These are phyloP conservation scores for Chlorella sorokiniana DNA, from an alignment of 139 green algal genomes.

Conservation along the genomic window DNA sequence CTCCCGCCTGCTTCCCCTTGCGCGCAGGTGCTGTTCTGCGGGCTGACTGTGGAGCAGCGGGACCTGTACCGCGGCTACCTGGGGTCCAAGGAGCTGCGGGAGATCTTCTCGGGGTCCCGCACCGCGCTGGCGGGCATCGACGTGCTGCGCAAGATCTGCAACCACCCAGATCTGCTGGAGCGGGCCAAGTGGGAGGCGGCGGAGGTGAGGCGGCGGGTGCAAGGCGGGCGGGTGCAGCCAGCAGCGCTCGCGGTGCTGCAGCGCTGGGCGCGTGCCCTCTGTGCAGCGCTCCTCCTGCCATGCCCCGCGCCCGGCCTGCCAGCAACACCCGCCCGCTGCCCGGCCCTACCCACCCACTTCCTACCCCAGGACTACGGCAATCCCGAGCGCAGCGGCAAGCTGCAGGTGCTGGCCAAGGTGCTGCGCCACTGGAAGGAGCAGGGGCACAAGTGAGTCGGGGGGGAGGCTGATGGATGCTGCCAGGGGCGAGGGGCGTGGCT, in stretches of 20 bases:
- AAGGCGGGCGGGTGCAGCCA: slow-evolving; percentile 8
- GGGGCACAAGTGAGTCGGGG: slow-evolving; percentile 72
- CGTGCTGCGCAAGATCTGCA: slow-evolving; percentile 96
- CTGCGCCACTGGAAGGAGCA: slow-evolving; percentile 78
- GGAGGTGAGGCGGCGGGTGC: slow-evolving; percentile 56
- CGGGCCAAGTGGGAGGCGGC: slow-evolving; percentile 52
- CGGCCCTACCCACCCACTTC: not conserved
- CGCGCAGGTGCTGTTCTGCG: slow-evolving; percentile 92
- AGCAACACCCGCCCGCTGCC: not conserved
- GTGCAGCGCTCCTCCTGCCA: not conserved
- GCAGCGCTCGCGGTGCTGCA: not conserved
- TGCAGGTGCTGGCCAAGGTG: slow-evolving; percentile 76
- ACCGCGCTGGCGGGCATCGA: slow-evolving; percentile 93
- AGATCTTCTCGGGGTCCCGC: slow-evolving; percentile 57
- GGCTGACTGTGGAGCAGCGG: slow-evolving; percentile 81
- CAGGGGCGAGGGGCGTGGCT: not conserved
- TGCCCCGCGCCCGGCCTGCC: too few species aligned
- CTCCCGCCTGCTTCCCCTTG: not conserved
- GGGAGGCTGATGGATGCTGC: not conserved
- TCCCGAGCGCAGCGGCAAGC: slow-evolving; percentile 81
- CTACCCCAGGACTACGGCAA: slow-evolving; percentile 63
- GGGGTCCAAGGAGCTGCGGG: slow-evolving; percentile 63
- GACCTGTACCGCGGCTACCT: slow-evolving; percentile 90
- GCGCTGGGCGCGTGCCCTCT: not conserved
- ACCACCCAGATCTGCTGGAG: slow-evolving; percentile 97